Conservation (phyloP, 2,329 filamentous ascomycete genomes). For the Fusarium pilosicola region DNA sequence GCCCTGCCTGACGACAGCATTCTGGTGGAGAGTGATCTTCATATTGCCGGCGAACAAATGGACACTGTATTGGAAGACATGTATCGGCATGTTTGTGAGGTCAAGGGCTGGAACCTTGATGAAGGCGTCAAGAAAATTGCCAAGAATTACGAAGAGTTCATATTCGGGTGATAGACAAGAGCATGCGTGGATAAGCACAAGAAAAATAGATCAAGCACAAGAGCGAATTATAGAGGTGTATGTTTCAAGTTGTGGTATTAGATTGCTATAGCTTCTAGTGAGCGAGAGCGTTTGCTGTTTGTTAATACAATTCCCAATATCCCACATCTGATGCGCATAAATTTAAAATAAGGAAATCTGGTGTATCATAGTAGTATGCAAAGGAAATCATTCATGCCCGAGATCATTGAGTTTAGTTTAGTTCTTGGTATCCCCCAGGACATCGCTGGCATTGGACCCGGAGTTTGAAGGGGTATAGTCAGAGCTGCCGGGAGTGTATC, state of each 20-base stretch:
- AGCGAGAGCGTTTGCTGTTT: conserved; percentile 8
- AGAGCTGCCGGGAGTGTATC: conserved; percentile 50
- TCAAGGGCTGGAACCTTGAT: conserved; percentile 81
- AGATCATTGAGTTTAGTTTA: conserved; percentile 23
- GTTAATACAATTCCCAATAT: neutral
- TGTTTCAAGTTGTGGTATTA: conserved; percentile 26
- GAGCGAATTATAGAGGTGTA: neutral
- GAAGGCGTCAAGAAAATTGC: conserved; percentile 75
- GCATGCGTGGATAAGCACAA: neutral
- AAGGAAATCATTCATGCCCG: conserved; percentile 14
- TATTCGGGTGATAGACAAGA: conserved; percentile 65
- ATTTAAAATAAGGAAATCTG: conserved; percentile 17
- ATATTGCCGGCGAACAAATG: conserved; percentile 83
- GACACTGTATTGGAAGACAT: conserved; percentile 80
- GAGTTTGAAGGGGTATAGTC: conserved; percentile 37
- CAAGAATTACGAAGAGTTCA: conserved; percentile 81
- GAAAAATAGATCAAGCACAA: neutral
- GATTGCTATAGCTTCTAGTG: conserved; percentile 24
- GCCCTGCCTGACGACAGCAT: conserved; percentile 81
- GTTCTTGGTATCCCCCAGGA: conserved; percentile 41
- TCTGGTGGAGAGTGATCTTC: conserved; percentile 90
- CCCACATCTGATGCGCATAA: conserved; percentile 16
- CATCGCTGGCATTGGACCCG: conserved; percentile 33
- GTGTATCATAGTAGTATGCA: conserved; percentile 29
- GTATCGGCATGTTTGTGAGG: conserved; percentile 76